These are phyloP conservation scores for Piloderma croceum DNA, from an alignment of 768 basidiomycete genomes.

Conservation along the genomic window DNA sequence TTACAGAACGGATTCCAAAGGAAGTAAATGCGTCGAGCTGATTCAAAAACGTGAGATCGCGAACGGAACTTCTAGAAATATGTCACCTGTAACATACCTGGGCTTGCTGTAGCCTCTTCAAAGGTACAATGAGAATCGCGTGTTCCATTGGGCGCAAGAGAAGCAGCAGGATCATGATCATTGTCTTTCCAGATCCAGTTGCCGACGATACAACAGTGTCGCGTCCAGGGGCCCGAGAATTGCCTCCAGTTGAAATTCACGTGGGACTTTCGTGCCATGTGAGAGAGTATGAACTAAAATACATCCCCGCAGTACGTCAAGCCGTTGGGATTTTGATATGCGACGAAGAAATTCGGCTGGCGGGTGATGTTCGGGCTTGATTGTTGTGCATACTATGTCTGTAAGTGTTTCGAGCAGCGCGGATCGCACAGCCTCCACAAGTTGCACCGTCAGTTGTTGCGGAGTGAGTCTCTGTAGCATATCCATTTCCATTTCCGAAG, in stretches of 20 bases:
- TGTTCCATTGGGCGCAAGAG: background rate
- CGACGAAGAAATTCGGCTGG: too few relatives aligned
- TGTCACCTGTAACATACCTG: conserved; percentile 1
- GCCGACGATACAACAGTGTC: conserved; percentile 1
- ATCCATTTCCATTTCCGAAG: too few relatives aligned
- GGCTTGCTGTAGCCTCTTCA: conserved; percentile 5
- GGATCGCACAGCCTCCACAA: too few relatives aligned
- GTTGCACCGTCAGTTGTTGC: too few relatives aligned
- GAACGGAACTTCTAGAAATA: background rate
- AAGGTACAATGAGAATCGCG: conserved; percentile 2
- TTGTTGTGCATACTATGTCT: too few relatives aligned
- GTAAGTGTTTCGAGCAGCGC: too few relatives aligned
- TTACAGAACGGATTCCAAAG: background rate
- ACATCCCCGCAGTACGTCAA: too few relatives aligned
- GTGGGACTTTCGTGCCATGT: too few relatives aligned
- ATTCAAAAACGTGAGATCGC: background rate
- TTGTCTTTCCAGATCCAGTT: conserved; percentile 4
- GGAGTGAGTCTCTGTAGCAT: too few relatives aligned
- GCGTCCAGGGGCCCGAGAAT: background rate
- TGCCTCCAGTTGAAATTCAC: conserved; percentile 4
- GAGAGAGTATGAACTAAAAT: too few relatives aligned
- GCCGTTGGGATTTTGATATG: too few relatives aligned
- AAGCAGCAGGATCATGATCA: background rate
- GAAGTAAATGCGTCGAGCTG: conserved; percentile 1
- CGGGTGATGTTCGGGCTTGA: too few relatives aligned